Evolutionary conservation across 306 rosid genomes (phyloP).

Genomic region (Luffa aegyptiaca): DNA sequence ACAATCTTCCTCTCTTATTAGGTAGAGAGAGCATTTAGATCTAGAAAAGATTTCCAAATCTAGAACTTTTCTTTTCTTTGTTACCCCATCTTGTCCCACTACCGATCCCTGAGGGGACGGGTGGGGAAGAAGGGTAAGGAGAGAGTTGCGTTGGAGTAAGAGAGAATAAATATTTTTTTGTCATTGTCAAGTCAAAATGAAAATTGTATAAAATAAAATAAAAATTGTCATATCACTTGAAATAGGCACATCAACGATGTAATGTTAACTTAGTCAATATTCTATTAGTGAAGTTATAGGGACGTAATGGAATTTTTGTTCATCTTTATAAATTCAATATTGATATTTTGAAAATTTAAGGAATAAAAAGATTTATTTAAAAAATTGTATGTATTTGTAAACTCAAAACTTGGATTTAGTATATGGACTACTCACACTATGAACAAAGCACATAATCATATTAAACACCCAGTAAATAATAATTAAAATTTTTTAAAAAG

Average conservation of each 20-base stretch:
- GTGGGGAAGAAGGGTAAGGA: background rate
- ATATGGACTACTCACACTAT: too few relatives aligned
- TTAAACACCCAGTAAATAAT: too few relatives aligned
- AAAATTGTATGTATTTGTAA: too few relatives aligned
- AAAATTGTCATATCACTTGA: background rate
- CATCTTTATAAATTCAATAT: too few relatives aligned
- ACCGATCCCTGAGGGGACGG: background rate
- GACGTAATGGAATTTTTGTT: too few relatives aligned
- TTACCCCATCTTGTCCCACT: background rate
- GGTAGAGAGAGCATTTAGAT: background rate
- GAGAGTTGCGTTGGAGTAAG: background rate
- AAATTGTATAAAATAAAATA: background rate
- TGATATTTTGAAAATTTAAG: background rate
- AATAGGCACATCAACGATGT: background rate
- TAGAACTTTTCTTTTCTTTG: background rate
- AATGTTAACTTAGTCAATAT: background rate
- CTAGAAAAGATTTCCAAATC: background rate
- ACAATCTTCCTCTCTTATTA: too few relatives aligned
- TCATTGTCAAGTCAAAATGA: background rate
- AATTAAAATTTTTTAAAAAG: too few relatives aligned
- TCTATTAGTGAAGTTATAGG: background rate
- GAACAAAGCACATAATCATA: too few relatives aligned
- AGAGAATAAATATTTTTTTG: background rate
- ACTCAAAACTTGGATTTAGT: too few relatives aligned
- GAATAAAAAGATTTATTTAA: background rate